Evolutionary conservation across 2,329 filamentous ascomycete species (phyloP), one percentile per base, ranked within the genome.

Genomic region (Ascochyta koolunga): DNA sequence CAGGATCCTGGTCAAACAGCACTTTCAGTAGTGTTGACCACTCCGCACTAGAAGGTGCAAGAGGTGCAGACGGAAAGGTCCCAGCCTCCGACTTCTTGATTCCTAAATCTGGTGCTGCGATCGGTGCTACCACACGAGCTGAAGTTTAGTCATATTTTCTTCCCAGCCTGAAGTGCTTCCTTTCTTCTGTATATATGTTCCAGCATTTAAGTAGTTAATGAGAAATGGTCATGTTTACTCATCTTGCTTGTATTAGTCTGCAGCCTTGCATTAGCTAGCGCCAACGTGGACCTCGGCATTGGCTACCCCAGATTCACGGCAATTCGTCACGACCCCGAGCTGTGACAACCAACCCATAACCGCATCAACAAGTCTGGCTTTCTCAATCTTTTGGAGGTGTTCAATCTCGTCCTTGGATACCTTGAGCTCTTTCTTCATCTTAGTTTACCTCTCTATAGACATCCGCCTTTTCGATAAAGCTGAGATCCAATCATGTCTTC

Each of bases 21-120:
- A 65, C 62, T 13, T 80, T 80, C 60, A 65, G 68, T 60, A 79
- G 76, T 52, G 66, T 70, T 0, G 68, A 76, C 35, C 56, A 68
- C 0, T 59, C 63, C 0, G 58, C 64, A 0, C 63, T 79, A 5
- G 74, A 77, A 60, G 74, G 72, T 8, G 60, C 73, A 4, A 68
- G 78, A 43, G 69, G 63, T 18, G 53, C 72, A 1, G 66, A 74
- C 39, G 76, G 78, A 0, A 75, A 71, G 53, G 72, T 80, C 9
- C 66, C 68, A n/a, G 69, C 68, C 0, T 79, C 76, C 48, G 64
- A 76, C 31, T 80, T 80, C 58, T 62, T 80, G 56, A 55, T 79
- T 7, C 76, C 77, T 1, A 67, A 61, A 5, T 59, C 46, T 35
- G 77, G 74, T 1, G 63, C 66, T 21, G 69, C 71, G 8, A 75